Conservation (phyloP, 768 basidiomycete genomes). For the Pilatotrama ljubarskyi region DNA sequence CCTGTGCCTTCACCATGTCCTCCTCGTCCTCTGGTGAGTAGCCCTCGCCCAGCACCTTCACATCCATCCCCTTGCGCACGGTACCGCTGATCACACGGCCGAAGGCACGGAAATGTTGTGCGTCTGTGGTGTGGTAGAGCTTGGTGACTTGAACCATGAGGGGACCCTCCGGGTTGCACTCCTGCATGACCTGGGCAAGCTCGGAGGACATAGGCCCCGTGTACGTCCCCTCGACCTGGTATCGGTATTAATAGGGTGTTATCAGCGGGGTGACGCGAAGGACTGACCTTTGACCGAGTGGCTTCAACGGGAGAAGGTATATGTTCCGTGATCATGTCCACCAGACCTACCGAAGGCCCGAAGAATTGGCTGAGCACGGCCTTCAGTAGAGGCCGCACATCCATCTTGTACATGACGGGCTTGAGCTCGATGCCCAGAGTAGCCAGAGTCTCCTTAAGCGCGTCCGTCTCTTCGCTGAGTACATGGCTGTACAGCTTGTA, state of each 20-base stretch:
- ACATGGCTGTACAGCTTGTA: conserved; percentile 98
- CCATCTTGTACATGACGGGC: conserved; percentile 97
- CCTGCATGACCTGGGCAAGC: conserved; percentile 74
- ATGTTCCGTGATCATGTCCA: conserved; percentile 90
- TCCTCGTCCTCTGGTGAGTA: conserved; percentile 99
- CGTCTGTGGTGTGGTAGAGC: conserved; percentile 95
- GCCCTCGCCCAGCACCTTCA: conserved; percentile 97
- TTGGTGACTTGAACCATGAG: conserved; percentile 93
- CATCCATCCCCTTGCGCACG: conserved; percentile 72
- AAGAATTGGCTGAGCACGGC: conserved; percentile 96
- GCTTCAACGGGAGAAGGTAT: conserved; percentile 79
- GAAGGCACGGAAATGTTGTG: conserved; percentile 94
- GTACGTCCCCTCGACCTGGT: conserved; percentile 82
- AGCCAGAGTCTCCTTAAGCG: conserved; percentile 74
- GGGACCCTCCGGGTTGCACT: conserved; percentile 82
- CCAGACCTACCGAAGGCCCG: conserved; percentile 82
- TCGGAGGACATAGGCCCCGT: conserved; percentile 85
- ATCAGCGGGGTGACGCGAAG: background rate
- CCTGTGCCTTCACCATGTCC: conserved; percentile 84
- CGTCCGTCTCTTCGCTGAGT: conserved; percentile 90
- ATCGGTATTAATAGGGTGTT: background rate
- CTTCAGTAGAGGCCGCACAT: conserved; percentile 91
- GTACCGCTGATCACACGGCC: conserved; percentile 95
- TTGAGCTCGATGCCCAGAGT: conserved; percentile 83
- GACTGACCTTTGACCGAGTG: conserved; percentile 56